A percentile compares a stretch with the other conserved stretches of the same genome.
phyloP scores from a whole-genome alignment of 75 land plant genomes.

The Chamaecyparis obtusa region DNA sequence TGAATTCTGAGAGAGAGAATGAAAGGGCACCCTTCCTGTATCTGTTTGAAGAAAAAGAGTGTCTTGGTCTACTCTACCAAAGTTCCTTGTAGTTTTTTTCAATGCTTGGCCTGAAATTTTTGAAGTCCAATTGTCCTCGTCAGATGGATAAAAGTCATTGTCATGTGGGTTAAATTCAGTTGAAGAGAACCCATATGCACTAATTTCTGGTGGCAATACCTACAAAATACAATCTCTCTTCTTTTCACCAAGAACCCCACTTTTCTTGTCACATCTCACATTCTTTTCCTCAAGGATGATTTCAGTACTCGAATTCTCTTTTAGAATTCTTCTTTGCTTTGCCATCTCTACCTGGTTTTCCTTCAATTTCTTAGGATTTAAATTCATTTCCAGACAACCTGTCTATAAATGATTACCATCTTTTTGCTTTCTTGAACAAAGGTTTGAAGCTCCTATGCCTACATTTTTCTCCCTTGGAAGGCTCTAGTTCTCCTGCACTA shows the following conservation, averaged over 20 bases:
- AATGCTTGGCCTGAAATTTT: constrained; percentile 14
- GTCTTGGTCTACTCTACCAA: constrained; percentile 7
- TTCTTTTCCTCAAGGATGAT: not conserved
- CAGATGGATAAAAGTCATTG: constrained; percentile 19
- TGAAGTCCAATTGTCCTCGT: constrained; percentile 35
- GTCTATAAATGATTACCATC: not conserved
- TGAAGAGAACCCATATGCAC: constrained; percentile 1
- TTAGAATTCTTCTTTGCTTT: not conserved
- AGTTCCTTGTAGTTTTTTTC: not conserved
- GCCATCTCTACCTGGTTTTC: not conserved
- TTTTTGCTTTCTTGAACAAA: constrained; percentile 2
- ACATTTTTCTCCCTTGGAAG: not conserved
- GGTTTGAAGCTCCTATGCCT: not conserved
- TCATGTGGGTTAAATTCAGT: not conserved
- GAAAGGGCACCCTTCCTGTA: constrained; percentile 40
- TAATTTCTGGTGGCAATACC: not conserved
- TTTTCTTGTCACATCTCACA: not conserved
- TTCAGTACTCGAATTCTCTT: not conserved
- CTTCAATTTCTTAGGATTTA: not conserved
- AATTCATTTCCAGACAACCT: not conserved
- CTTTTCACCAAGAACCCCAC: not conserved
- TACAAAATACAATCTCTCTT: not conserved
- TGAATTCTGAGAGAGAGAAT: constrained; percentile 20
- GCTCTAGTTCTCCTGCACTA: constrained; percentile 2
- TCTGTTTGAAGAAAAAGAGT: constrained; percentile 3